Conservation (phyloP, 495 filamentous ascomycete species). For the Sordaria brevicollis region DNA sequence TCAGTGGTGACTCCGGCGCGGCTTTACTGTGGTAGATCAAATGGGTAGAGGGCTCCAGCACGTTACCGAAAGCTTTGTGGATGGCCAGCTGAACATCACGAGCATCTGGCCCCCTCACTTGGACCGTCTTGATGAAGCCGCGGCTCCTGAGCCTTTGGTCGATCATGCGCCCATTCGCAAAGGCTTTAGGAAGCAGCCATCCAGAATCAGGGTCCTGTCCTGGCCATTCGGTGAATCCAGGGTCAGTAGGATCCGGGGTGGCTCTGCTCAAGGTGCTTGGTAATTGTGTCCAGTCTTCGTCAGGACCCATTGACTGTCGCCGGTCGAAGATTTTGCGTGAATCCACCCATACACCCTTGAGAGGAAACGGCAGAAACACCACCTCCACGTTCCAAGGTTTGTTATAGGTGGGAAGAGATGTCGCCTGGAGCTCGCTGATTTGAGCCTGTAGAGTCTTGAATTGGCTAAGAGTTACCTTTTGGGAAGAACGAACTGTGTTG, state of each 20-base stretch:
- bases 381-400: conserved; percentile 62
- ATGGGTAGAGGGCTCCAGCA: conserved; percentile 29
- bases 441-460: conserved; percentile 47
- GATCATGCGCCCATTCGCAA: conserved; percentile 39
- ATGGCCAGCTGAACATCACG: conserved; percentile 51
- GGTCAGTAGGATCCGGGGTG: conserved; percentile 31
- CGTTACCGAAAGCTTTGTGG: conserved; percentile 42
- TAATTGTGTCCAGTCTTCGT: conserved; percentile 48
- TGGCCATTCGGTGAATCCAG: conserved; percentile 34
- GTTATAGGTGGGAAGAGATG: conserved; percentile 41
- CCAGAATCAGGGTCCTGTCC: conserved; percentile 32
- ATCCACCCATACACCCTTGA: conserved; percentile 52
- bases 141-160: conserved; percentile 55
- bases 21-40: conserved; percentile 9
- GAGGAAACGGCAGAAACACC: conserved; percentile 55
- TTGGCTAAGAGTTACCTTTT: conserved; percentile 35
- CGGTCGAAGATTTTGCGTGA: conserved; percentile 36
- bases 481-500: conserved; percentile 19
- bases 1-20: conserved; percentile 17
- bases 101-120: conserved; percentile 46
- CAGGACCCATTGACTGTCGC: conserved; percentile 27
- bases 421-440: conserved; percentile 44
- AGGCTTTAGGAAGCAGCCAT: conserved; percentile 50
- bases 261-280: conserved; percentile 34
- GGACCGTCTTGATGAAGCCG: conserved; percentile 51